Conservation (phyloP, 2,329 filamentous ascomycete genomes). For the Stemphylium beticola region DNA sequence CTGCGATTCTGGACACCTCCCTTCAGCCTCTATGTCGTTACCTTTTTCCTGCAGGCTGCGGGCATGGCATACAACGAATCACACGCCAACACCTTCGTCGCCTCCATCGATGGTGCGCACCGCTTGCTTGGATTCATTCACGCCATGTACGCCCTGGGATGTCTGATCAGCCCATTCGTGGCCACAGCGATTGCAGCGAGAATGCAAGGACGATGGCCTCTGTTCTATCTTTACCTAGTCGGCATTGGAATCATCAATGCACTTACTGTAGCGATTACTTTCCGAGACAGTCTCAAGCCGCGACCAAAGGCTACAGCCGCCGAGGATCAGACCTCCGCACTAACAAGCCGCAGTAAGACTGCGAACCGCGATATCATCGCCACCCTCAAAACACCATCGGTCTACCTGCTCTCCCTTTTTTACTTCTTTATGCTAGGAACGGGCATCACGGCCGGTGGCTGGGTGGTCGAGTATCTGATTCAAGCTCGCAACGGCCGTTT, state of each 20-base stretch:
- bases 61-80: constrained; percentile 70
- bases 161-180: constrained; percentile 63
- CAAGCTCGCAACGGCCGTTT: constrained; percentile 64
- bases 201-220: constrained; percentile 60
- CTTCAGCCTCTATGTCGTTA: constrained; percentile 62
- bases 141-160: constrained; percentile 65
- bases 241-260: constrained; percentile 61
- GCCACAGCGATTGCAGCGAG: constrained; percentile 31
- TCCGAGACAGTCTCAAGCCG: constrained; percentile 56
- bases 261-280: constrained; percentile 55
- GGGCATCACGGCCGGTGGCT: constrained; percentile 63
- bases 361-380: constrained; percentile 55
- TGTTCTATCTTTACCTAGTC: constrained; percentile 64
- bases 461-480: constrained; percentile 70
- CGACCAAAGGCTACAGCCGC: neutral
- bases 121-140: constrained; percentile 69
- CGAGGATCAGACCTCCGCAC: neutral
- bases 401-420: constrained; percentile 67
- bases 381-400: constrained; percentile 53
- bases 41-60: constrained; percentile 64
- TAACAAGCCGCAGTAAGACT: constrained; percentile 32
- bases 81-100: constrained; percentile 67
- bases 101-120: constrained; percentile 59
- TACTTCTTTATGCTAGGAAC: constrained; percentile 69
- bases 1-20: constrained; percentile 64